Percentiles rank a stretch among this genome's conserved stretches.
These are phyloP conservation scores for Hyphodiscus hymeniophilus DNA, from an alignment of 495 filamentous ascomycete species.

Conservation along the genomic window DNA sequence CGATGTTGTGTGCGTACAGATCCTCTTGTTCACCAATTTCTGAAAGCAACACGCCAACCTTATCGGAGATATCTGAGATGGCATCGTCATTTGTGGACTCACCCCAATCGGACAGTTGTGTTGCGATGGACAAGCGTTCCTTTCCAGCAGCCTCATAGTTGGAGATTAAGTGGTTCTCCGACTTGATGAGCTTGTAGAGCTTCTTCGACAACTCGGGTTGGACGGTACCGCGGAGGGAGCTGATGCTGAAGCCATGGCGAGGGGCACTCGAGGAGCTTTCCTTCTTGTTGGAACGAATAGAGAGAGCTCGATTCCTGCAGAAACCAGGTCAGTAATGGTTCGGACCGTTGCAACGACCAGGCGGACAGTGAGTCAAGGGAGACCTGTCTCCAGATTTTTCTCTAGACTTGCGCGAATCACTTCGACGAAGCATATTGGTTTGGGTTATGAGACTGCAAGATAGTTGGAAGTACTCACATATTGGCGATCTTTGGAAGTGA, in stretches of 20 bases:
- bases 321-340: background rate
- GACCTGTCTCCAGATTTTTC: background rate
- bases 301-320: conserved; percentile 40
- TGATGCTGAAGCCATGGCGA: conserved; percentile 56
- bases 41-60: conserved; percentile 81
- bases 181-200: conserved; percentile 86
- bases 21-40: conserved; percentile 94
- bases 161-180: conserved; percentile 73
- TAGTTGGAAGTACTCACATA: no score
- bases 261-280: conserved; percentile 21
- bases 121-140: conserved; percentile 73
- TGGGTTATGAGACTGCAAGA: no score
- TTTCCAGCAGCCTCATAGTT: conserved; percentile 75
- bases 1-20: conserved; percentile 72
- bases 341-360: no score
- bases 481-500: no score
- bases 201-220: conserved; percentile 80
- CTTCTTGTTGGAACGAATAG: conserved; percentile 45
- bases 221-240: conserved; percentile 69
- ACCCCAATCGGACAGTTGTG: conserved; percentile 95
- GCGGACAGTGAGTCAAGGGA: conserved; percentile 2
- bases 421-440: no score
- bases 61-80: conserved; percentile 84
- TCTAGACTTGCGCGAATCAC: background rate
- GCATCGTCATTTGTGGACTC: conserved; percentile 80